A percentile compares a stretch with the other conserved stretches of the same genome.
phyloP scores from a whole-genome alignment of 495 filamentous ascomycete genomes.

The Opeltia flavorubescens region DNA sequence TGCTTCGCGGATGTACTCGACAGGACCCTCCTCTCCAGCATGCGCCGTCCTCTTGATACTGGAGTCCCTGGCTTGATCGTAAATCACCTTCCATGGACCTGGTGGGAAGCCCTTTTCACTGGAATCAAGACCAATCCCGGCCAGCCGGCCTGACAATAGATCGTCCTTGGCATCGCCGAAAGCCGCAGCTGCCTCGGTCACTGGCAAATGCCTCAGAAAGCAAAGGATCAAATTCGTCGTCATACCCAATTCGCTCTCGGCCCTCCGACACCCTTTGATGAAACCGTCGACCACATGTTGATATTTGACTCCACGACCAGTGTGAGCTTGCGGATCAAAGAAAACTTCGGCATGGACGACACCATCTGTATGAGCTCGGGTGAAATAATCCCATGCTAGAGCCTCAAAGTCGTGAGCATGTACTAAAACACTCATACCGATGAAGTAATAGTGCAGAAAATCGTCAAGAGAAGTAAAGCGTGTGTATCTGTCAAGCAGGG shows the following conservation, averaged over 20 bases:
- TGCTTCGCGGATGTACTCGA: conserved; percentile 49
- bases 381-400: conserved; percentile 62
- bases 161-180: conserved; percentile 38
- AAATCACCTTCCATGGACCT: conserved; percentile 45
- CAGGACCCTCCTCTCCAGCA: conserved; percentile 63
- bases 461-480: conserved; percentile 58
- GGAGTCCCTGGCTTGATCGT: conserved; percentile 30
- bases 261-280: conserved; percentile 40
- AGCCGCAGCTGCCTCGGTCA: conserved; percentile 31
- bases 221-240: conserved; percentile 51
- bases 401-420: conserved; percentile 51
- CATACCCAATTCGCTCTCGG: conserved; percentile 48
- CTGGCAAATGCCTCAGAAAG: conserved; percentile 54
- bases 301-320: conserved; percentile 45
- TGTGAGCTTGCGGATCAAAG: conserved; percentile 69
- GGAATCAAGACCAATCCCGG: conserved; percentile 53
- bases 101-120: conserved; percentile 52
- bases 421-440: conserved; percentile 54
- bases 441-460: conserved; percentile 68
- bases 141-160: conserved; percentile 37
- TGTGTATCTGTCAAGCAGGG: conserved; percentile 46
- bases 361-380: conserved; percentile 45
- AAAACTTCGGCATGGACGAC: conserved; percentile 67
- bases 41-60: conserved; percentile 52
- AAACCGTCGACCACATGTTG: conserved; percentile 46